These are phyloP conservation scores for Aspergillus luchuensis DNA, from an alignment of 2,329 filamentous ascomycete species.

Conservation along the genomic window DNA sequence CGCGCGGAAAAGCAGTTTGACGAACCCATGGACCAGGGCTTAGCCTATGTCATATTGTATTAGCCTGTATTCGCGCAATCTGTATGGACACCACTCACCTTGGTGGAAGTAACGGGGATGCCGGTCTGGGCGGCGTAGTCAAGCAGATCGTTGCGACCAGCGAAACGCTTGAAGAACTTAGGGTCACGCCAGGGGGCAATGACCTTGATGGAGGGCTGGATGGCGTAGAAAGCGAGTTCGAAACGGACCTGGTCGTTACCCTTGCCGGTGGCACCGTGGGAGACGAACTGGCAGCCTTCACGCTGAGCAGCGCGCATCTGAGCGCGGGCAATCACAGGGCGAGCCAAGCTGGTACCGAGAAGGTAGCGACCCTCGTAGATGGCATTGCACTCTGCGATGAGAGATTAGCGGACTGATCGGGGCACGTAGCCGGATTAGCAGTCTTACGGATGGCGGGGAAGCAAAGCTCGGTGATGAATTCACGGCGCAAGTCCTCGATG, in stretches of 20 bases:
- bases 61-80: background rate
- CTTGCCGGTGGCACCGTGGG: conserved; percentile 52
- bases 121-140: conserved; percentile 51
- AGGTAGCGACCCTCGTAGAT: conserved; percentile 70
- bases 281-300: conserved; percentile 48
- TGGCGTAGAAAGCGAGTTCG: conserved; percentile 53
- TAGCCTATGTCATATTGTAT: conserved; percentile 23
- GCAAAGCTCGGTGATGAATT: conserved; percentile 80
- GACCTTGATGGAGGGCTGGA: conserved; percentile 51
- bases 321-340: conserved; percentile 52
- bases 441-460: conserved; percentile 65
- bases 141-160: conserved; percentile 52
- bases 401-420: background rate
- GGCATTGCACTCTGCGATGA: conserved; percentile 50
- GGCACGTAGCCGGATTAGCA: background rate
- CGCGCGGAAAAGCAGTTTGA: conserved; percentile 44
- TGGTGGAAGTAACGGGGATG: conserved; percentile 53
- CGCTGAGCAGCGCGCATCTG: conserved; percentile 44
- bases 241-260: conserved; percentile 54
- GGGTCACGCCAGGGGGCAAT: conserved; percentile 54
- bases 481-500: conserved; percentile 65
- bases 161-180: conserved; percentile 52
- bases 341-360: conserved; percentile 52
- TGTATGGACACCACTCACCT: conserved; percentile 24
- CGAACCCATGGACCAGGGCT: conserved; percentile 62